Evolutionary conservation across 2,329 filamentous ascomycete species (phyloP), one percentile per base, ranked within the genome.

Genomic region (Aspergillus oerlinghausenensis): DNA sequence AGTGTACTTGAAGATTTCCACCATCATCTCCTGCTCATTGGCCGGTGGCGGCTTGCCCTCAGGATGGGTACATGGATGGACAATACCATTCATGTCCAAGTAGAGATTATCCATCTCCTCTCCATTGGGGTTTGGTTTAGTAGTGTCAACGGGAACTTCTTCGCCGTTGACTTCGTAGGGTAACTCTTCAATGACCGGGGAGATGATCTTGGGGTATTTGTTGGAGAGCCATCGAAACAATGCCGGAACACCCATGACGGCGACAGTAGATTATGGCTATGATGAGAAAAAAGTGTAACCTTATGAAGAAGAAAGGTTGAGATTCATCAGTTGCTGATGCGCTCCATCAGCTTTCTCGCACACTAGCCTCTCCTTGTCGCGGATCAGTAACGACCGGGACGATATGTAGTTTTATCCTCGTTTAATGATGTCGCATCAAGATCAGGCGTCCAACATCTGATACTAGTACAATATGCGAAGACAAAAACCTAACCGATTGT

Each of bases 11-110:
- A 99, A 99, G 60, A 99, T 87, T 70, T 95, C 95, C 67, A 97
- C 74, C 94, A 99, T 99, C 94, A 99, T 99, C 77, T 97, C 94
- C 73, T 96, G 91, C 78, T 99, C 94, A 59, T 94, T 93, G 69
- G 88, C 89, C 10, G 94, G 94, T 3, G 94, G 86, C 1, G 94
- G 92, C 61, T 86, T 86, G 69, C 97, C 93, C 74, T 99, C 94
- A 0, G 94, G 94, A 77, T 99, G 94, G 49, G 93, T 96, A 78
- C 94, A 99, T 32, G 95, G 95, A 79, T 99, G 94, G 40, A 99
- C 94, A 64, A 99, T 99, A 72, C 94, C 95, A 75, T 99, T 99
- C 93, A 99, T 97, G 70, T 99, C 94, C 61, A 99, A 84, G 71
- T 99, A 99, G 5, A 99, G 81, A 69, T 99, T 99, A 77, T 99